phyloP scores from a whole-genome alignment of 106 monocot genomes.

The Alisma plantagoaquatica region DNA sequence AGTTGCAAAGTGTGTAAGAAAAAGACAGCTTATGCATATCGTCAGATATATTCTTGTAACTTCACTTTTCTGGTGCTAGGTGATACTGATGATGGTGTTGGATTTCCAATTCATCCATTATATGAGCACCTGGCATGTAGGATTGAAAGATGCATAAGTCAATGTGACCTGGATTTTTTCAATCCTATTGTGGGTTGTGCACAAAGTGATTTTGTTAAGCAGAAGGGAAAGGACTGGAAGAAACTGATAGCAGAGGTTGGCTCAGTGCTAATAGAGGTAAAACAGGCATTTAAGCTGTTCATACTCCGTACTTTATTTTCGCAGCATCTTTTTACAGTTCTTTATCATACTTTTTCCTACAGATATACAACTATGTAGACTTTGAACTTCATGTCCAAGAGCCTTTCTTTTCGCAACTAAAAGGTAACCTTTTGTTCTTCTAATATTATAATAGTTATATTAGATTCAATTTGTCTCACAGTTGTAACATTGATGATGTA shows the following conservation, averaged over 20 bases:
- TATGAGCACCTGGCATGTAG: slow-evolving; percentile 52
- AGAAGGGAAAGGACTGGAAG: slow-evolving; percentile 36
- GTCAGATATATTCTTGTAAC: no score
- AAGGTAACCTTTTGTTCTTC: slow-evolving; percentile 36
- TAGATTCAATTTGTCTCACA: no score
- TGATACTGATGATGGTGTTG: slow-evolving; percentile 3
- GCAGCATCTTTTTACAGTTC: not conserved
- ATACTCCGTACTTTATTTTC: not conserved
- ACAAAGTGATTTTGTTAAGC: slow-evolving; percentile 14
- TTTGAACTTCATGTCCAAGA: slow-evolving; percentile 69
- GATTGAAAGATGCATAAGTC: slow-evolving; percentile 25
- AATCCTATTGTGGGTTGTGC: slow-evolving; percentile 8
- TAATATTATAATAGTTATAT: no score
- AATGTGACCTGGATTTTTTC: slow-evolving; percentile 12
- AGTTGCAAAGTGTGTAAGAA: no score
- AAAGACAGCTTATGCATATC: no score
- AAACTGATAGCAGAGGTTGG: slow-evolving; percentile 28
- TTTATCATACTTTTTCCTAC: not conserved
- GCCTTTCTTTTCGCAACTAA: slow-evolving; percentile 75
- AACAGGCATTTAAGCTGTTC: slow-evolving; percentile 1
- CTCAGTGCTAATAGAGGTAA: slow-evolving; percentile 42
- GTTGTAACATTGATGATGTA: no score
- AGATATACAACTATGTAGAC: slow-evolving; percentile 22
- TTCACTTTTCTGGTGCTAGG: not conserved
- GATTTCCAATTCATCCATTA: slow-evolving; percentile 53